Evolutionary conservation across 2,329 filamentous ascomycete species (phyloP).

Genomic region (Sphaerostilbella broomeana): DNA sequence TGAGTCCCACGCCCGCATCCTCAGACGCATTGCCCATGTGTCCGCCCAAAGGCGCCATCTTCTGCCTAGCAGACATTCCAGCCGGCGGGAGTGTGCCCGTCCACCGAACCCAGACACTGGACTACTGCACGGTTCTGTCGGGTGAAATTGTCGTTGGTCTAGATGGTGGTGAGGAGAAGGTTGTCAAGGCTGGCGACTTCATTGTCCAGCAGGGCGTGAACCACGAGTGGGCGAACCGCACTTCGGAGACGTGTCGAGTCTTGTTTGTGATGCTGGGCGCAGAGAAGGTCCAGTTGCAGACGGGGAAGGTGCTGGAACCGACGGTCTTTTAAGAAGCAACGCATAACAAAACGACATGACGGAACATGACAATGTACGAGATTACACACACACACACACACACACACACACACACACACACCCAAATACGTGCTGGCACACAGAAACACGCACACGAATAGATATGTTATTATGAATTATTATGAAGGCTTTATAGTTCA

Average conservation of each 20-base stretch:
- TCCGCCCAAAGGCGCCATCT: slow-evolving; percentile 29
- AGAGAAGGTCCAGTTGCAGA: slow-evolving; percentile 31
- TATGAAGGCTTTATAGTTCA: no score
- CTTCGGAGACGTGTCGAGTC: slow-evolving; percentile 30
- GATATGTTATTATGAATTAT: no score
- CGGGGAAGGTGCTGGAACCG: slow-evolving; percentile 33
- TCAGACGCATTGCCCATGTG: slow-evolving; percentile 26
- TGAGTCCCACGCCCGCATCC: slow-evolving; percentile 12
- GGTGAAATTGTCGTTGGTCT: slow-evolving; percentile 35
- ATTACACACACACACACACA: no score
- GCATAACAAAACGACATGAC: not conserved
- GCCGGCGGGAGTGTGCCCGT: slow-evolving; percentile 28
- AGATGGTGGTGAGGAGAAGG: slow-evolving; percentile 35
- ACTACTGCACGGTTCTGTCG: slow-evolving; percentile 34
- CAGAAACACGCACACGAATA: no score
- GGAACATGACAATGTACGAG: no score
- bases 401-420: no score
- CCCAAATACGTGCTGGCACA: no score
- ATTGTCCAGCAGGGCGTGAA: slow-evolving; percentile 37
- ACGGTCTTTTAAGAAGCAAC: no score
- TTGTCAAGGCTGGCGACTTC: slow-evolving; percentile 31
- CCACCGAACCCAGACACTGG: slow-evolving; percentile 36
- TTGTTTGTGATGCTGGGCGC: slow-evolving; percentile 35
- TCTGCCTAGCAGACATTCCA: slow-evolving; percentile 28
- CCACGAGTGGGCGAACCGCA: slow-evolving; percentile 39